These are phyloP conservation scores for Pyrus pyrifolia DNA, from an alignment of 306 rosid species.

Conservation along the genomic window DNA sequence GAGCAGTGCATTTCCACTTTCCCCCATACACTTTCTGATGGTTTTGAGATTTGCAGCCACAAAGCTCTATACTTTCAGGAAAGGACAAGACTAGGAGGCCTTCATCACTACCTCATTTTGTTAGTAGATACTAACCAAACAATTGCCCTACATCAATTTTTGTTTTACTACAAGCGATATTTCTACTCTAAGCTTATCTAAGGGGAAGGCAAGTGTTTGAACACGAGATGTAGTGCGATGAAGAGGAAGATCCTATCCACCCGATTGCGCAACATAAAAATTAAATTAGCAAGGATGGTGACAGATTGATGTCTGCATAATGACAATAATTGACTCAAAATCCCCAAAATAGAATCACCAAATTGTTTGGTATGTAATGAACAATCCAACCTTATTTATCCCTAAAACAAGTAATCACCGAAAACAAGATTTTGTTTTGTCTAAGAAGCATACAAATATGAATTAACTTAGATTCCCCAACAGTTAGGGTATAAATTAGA, in stretches of 20 bases:
- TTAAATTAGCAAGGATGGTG: not conserved
- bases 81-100: not conserved
- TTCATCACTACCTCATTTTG: not conserved
- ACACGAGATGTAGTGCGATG: not conserved
- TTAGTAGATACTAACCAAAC: not conserved
- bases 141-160: not conserved
- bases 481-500: not conserved
- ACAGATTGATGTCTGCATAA: slow-evolving; percentile 8
- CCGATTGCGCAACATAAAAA: not conserved
- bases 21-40: not conserved
- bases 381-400: not conserved
- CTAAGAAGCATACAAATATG: slow-evolving; percentile 3
- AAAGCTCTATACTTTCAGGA: not conserved
- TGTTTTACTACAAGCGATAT: not conserved
- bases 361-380: not conserved
- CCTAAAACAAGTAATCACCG: slow-evolving; percentile 14
- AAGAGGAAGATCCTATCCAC: not conserved
- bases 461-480: slow-evolving; percentile 3
- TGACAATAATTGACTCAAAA: slow-evolving; percentile 14
- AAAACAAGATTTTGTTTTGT: not conserved
- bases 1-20: not conserved
- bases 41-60: not conserved
- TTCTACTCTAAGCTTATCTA: not conserved
- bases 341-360: not conserved
- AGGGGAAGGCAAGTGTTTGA: not conserved